Evolutionary conservation across 805 yeast species (phyloP).

Genomic region (Saccharomyces mikatae): DNA sequence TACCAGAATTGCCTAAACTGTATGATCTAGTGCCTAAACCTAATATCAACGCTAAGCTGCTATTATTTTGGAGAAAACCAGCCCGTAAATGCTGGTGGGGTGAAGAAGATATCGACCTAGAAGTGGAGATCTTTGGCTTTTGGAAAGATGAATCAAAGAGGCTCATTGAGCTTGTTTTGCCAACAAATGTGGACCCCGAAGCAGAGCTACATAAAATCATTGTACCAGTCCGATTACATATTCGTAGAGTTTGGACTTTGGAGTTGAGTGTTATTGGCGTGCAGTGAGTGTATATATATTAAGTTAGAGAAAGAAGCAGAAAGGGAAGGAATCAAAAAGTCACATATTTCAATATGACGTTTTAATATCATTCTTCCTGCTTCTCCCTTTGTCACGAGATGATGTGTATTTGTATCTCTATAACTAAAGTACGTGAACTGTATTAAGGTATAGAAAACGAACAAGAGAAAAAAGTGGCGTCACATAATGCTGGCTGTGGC

Average conservation of each 20-base stretch:
- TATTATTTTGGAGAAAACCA: conserved; percentile 94
- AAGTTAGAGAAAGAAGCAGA: not conserved
- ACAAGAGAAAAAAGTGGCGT: not conserved
- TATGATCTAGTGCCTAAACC: conserved; percentile 31
- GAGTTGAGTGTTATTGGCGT: conserved; percentile 88
- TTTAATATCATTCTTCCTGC: not conserved
- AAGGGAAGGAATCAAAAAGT: not conserved
- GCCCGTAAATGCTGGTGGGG: conserved; percentile 99
- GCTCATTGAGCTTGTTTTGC: conserved; percentile 11
- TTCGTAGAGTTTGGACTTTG: conserved; percentile 93
- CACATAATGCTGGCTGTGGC: not conserved
- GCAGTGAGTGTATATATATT: conserved; percentile 23
- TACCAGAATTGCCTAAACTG: conserved; percentile 21
- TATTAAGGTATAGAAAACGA: not conserved
- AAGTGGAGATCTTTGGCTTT: conserved; percentile 28
- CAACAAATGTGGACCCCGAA: conserved; percentile 8
- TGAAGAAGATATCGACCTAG: conserved; percentile 44
- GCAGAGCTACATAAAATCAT: conserved; percentile 16
- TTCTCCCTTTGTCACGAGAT: not conserved
- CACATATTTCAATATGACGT: not conserved
- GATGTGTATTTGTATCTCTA: not conserved
- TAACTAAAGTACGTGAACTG: not conserved
- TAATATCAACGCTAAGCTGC: conserved; percentile 48
- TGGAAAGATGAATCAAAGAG: conserved; percentile 10
- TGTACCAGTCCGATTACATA: conserved; percentile 62